Conservation (phyloP, 805 yeast species). For the Yarrowia osloensis region DNA sequence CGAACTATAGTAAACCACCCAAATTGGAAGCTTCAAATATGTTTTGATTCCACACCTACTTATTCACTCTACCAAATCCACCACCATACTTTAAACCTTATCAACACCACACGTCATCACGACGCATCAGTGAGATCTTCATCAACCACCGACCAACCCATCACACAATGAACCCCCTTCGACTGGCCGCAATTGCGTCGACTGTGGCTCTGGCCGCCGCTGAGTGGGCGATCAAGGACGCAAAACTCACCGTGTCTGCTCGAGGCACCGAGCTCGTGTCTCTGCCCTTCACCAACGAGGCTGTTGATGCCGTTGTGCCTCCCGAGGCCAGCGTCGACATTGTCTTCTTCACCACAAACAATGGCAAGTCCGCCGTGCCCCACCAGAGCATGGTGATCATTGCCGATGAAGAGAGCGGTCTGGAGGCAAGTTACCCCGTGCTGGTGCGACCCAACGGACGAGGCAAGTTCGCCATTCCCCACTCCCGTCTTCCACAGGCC, state of each 20-base stretch:
- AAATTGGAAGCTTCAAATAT: too few relatives aligned
- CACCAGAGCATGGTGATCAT: slow-evolving; percentile 26
- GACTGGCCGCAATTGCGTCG: slow-evolving; percentile 27
- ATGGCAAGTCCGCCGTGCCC: slow-evolving; percentile 3
- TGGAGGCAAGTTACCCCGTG: slow-evolving; percentile 39
- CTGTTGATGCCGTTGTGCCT: slow-evolving; percentile 16
- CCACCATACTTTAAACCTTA: neutral
- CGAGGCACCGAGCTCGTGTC: slow-evolving; percentile 14
- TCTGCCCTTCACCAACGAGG: slow-evolving; percentile 4
- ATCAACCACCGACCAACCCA: neutral
- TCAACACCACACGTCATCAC: slow-evolving; percentile 26
- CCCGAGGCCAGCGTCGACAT: slow-evolving; percentile 6
- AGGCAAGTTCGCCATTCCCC: slow-evolving; percentile 41
- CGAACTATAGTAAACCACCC: too few relatives aligned
- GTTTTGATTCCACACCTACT: too few relatives aligned
- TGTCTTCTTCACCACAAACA: slow-evolving; percentile 21
- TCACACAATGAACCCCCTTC: slow-evolving; percentile 19
- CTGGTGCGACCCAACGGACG: slow-evolving; percentile 42
- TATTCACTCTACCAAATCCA: neutral
- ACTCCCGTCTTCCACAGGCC: slow-evolving; percentile 40
- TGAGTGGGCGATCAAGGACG: slow-evolving; percentile 27
- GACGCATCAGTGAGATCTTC: slow-evolving; percentile 6
- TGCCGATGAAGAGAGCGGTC: slow-evolving; percentile 33
- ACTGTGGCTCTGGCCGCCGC: slow-evolving; percentile 23
- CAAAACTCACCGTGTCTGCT: slow-evolving; percentile 9